phyloP scores from a whole-genome alignment of 768 basidiomycete species.

The Tricholoma flavovirens region DNA sequence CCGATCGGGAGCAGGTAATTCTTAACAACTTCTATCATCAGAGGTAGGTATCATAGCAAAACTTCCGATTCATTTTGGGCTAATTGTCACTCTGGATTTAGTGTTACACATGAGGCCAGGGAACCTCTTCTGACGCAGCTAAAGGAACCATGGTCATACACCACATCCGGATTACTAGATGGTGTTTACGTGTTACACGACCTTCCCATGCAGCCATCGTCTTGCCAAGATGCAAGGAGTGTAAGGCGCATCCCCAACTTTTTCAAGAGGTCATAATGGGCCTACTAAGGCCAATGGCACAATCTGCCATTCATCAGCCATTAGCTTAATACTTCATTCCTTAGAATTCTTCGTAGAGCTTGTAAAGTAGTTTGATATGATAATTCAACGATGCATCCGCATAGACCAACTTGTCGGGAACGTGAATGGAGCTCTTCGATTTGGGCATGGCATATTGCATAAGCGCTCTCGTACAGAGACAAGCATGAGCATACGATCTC shows the following conservation, averaged over 20 bases:
- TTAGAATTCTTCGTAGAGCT: not conserved
- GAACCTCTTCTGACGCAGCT: slow-evolving; percentile 3
- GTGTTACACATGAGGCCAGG: slow-evolving; percentile 9
- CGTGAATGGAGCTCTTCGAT: not conserved
- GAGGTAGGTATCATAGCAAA: slow-evolving; percentile 7
- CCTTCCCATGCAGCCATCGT: not conserved
- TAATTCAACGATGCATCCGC: not conserved
- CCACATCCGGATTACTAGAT: not conserved
- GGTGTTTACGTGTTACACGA: not conserved
- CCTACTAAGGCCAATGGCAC: not conserved
- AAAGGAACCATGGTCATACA: not conserved
- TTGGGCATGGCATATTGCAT: slow-evolving; percentile 18
- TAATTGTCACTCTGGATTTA: not conserved
- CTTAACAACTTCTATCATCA: slow-evolving; percentile 10
- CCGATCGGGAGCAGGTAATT: slow-evolving; percentile 5
- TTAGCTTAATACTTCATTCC: not conserved
- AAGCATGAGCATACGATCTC: slow-evolving; percentile 19
- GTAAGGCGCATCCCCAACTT: not conserved
- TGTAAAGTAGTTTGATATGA: not conserved
- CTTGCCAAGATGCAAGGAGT: not conserved
- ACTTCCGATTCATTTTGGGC: not conserved
- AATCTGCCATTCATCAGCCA: not conserved
- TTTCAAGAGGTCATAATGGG: not conserved
- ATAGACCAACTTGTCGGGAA: not conserved
- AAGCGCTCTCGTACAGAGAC: slow-evolving; percentile 17